Evolutionary conservation across 2,329 filamentous ascomycete genomes (phyloP), one percentile per base, ranked within the genome.

Genomic region (Orbilia brochopaga): DNA sequence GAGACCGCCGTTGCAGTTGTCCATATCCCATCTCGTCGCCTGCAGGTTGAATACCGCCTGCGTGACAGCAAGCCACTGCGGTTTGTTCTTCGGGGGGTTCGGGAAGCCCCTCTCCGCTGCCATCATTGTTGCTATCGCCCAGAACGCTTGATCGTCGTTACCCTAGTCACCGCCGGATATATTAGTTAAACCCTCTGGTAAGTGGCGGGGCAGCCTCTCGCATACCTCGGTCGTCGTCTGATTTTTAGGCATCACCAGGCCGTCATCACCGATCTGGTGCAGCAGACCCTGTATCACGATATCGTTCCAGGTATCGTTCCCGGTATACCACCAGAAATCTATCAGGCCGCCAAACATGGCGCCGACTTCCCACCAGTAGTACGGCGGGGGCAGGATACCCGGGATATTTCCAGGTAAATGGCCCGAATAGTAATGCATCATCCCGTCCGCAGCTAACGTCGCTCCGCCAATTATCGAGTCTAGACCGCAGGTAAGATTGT

Each of bases 281-380:
- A 92, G 83, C 75, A 96, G 83, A 11, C 85, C 91, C 74, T 90
- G 83, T 37, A 83, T 83, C 15, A 86, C 85, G 46, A 90, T 80
- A 15, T 87, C 81, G 78, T 92, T 92, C 80, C 90, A 94, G 35
- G 84, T 83, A 2, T 83, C 80, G 77, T 93, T 90, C 19, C 87
- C 87, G 0, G 90, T 93, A 78, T 91, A 90, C 78, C 88, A 90
- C 90, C 90, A 95, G 79, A 94, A 94, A 76, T 94, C 90, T 59
- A 95, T 83, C 73, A 94, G 81, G 1, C 88, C 83, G 35, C 67
- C 67, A 72, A 72, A 72, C 82, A 92, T 86, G 64, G 89, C 89
- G 58, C 90, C 90, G 10, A 83, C 88, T 80, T 90, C 88, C 90
- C 87, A 92, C 83, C 83, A 85, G 78, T 83, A 85, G 75, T 84